Evolutionary conservation across 1,139 yeast genomes (phyloP), one percentile per base, ranked within the genome.

Genomic region (Zhuliangozyma parablackwelliae): DNA sequence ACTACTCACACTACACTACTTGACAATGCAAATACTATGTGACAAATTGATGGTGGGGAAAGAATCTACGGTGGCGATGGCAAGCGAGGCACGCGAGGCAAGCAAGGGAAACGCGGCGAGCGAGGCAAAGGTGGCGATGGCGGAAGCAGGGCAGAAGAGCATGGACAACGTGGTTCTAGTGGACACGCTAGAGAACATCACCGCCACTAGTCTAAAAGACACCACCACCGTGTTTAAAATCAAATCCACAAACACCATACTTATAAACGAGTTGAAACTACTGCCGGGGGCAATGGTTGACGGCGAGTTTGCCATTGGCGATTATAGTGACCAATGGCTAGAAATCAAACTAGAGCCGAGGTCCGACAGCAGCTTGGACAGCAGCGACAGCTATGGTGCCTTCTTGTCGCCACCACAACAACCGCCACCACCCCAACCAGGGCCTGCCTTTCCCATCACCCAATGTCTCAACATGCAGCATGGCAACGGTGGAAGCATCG

Each of bases 401-500:
- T 16, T 16, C 4, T 4, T 16, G 16, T 16, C 16, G 16, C 16
- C 16, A 16, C 16, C 4, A 16, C 16, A 16, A 16, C 16, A 3
- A 16, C 16, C 16, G 4, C 16, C 16, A 16, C 16, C 16, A 16
- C 16, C 16, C 16, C 16, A 16, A 4, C 16, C 16, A 16, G 16
- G 16, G 16, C 16, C 16, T 4, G 16, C 30, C n/a, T 16, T 41
- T 6, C 49, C 49, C n/a, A 26, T 45, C 6, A 38, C 46, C n/a
- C 34, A 34, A 26, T 45, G 49, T 32, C 33, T 45, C 25, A 41
- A 40, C 32, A 44, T 44, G 33, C 27, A 29, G 11, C 30, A 35
- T 27, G 47, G 49, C 2, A 40, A 36, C 13, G 49, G 49, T 7
- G 49, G 49, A 2, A 31, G 37, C 9, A 16, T 45, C 20, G 45